These are phyloP conservation scores for Gossypium bickii DNA, from an alignment of 345 rosid species.

Conservation along the genomic window DNA sequence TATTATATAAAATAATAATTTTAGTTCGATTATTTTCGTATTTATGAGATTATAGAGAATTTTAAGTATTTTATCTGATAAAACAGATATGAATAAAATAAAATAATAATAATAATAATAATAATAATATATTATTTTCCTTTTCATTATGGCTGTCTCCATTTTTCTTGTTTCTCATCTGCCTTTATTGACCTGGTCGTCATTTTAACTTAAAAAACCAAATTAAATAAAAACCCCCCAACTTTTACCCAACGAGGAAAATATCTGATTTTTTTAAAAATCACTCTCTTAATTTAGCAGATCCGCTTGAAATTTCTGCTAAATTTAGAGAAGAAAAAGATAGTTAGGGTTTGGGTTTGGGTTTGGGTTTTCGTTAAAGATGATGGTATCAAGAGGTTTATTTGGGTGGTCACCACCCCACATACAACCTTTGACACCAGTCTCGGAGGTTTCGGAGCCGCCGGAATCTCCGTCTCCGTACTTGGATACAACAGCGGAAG, in stretches of 20 bases:
- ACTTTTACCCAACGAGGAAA: background rate
- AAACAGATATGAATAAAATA: too few species aligned
- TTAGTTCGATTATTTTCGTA: too few species aligned
- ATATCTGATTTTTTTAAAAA: background rate
- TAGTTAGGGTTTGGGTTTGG: background rate
- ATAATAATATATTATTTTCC: too few species aligned
- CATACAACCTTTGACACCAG: conserved; percentile 96
- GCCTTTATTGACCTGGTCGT: conserved; percentile 21
- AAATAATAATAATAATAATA: too few species aligned
- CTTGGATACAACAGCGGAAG: conserved; percentile 69
- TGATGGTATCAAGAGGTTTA: conserved; percentile 95
- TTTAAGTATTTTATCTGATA: too few species aligned
- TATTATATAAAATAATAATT: too few species aligned
- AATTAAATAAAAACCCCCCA: background rate
- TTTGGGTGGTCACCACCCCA: conserved; percentile 99
- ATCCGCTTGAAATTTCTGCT: conserved; percentile 31
- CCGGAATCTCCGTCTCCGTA: conserved; percentile 99
- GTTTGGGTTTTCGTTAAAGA: conserved; percentile 38
- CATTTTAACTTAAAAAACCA: background rate
- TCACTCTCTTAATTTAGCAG: conserved; percentile 41
- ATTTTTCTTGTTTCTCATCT: background rate
- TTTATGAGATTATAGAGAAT: too few species aligned
- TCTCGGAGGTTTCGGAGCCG: conserved; percentile 98
- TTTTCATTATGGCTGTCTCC: background rate
- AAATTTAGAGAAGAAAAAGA: conserved; percentile 14